These are phyloP conservation scores for Galerina marginata DNA, from an alignment of 768 basidiomycete species.

Conservation along the genomic window DNA sequence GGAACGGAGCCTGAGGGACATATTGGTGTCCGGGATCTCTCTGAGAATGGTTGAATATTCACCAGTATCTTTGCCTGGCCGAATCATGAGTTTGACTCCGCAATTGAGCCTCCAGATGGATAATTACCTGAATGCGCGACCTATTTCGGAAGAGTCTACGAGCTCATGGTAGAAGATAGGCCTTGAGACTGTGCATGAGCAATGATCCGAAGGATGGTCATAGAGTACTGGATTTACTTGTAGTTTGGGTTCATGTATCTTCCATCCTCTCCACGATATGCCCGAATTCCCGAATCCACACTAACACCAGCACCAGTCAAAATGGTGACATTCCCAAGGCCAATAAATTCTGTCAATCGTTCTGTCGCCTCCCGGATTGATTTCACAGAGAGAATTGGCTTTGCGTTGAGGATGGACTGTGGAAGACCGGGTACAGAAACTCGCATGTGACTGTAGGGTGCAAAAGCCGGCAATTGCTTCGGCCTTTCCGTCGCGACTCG, in stretches of 20 bases:
- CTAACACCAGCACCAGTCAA: constrained; percentile 94
- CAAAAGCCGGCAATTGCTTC: constrained; percentile 26
- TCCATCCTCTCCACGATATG: constrained; percentile 90
- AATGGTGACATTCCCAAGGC: constrained; percentile 70
- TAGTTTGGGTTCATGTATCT: constrained; percentile 91
- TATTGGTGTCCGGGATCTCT: neutral
- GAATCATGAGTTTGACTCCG: neutral
- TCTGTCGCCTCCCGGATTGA: constrained; percentile 59
- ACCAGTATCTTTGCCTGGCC: constrained; percentile 85
- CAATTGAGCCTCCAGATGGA: neutral
- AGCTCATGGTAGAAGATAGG: constrained; percentile 86
- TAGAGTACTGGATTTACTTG: constrained; percentile 53
- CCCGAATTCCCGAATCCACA: constrained; percentile 94
- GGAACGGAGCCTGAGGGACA: constrained; percentile 60
- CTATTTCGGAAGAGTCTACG: constrained; percentile 70
- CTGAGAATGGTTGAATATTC: constrained; percentile 17
- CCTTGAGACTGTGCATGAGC: constrained; percentile 32
- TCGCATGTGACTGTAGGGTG: constrained; percentile 64
- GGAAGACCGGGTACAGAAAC: constrained; percentile 80
- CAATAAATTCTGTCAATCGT: constrained; percentile 68
- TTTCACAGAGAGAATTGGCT: constrained; percentile 37
- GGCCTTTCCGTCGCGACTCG: neutral
- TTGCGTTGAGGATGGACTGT: constrained; percentile 55
- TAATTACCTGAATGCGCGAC: constrained; percentile 68
- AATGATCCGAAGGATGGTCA: constrained; percentile 1